Percentiles rank a stretch among this genome's conserved stretches.
These are phyloP conservation scores for Phycomyces nitens DNA, from an alignment of 192 early-diverging fungal genomes.

Conservation along the genomic window DNA sequence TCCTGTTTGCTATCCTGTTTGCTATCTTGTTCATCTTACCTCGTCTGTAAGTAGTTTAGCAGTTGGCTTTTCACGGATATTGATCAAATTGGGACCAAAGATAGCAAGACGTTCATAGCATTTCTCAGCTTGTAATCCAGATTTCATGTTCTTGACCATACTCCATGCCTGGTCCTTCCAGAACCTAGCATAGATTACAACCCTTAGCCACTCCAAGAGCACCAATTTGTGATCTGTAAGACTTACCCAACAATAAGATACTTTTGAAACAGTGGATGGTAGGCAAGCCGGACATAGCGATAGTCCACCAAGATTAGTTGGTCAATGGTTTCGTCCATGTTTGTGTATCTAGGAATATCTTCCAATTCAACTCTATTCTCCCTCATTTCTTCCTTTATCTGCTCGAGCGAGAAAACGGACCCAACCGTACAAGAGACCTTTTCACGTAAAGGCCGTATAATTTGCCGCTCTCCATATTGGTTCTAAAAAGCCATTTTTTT, in stretches of 20 bases:
- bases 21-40: slow-evolving; percentile 19
- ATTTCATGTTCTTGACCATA: slow-evolving; percentile 34
- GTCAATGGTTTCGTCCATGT: slow-evolving; percentile 33
- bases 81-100: slow-evolving; percentile 72
- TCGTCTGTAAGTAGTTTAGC: slow-evolving; percentile 65
- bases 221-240: too few species aligned
- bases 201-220: too few species aligned
- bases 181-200: slow-evolving; percentile 20
- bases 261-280: slow-evolving; percentile 40
- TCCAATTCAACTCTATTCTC: not conserved
- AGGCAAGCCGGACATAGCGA: slow-evolving; percentile 54
- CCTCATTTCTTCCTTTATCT: slow-evolving; percentile 38
- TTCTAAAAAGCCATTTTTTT: slow-evolving; percentile 45
- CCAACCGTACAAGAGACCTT: slow-evolving; percentile 65
- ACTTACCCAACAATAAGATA: slow-evolving; percentile 43
- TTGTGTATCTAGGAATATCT: slow-evolving; percentile 1
- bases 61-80: slow-evolving; percentile 64
- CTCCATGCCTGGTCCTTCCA: slow-evolving; percentile 58
- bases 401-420: slow-evolving; percentile 60
- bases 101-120: slow-evolving; percentile 56
- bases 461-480: slow-evolving; percentile 60
- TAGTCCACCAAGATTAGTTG: slow-evolving; percentile 49
- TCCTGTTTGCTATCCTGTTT: not conserved
- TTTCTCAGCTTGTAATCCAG: slow-evolving; percentile 51
- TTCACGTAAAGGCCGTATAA: slow-evolving; percentile 50